Evolutionary conservation across 2,329 filamentous ascomycete genomes (phyloP).

Genomic region (Colletotrichum sojae): DNA sequence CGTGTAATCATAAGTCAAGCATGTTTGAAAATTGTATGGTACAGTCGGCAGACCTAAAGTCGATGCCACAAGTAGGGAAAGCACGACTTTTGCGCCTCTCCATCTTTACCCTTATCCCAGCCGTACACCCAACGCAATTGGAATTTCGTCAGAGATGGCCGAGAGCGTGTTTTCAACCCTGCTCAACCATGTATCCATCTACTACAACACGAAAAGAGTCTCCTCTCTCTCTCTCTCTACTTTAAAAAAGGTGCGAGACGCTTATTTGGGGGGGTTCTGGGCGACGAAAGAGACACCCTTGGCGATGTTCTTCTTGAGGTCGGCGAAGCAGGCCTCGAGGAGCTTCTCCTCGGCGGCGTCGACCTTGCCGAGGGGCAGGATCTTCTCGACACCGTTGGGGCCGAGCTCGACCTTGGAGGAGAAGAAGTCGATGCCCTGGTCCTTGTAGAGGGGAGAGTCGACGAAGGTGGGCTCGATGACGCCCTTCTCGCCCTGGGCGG

Average conservation of each 20-base stretch:
- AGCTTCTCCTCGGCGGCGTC: slow-evolving; percentile 91
- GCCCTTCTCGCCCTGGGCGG: slow-evolving; percentile 92
- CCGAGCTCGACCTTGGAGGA: slow-evolving; percentile 95
- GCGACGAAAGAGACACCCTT: slow-evolving; percentile 82
- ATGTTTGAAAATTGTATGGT: slow-evolving; percentile 39
- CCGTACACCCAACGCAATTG: slow-evolving; percentile 21
- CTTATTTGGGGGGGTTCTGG: slow-evolving; percentile 73
- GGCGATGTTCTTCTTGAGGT: slow-evolving; percentile 94
- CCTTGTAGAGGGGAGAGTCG: slow-evolving; percentile 97
- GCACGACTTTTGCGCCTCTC: slow-evolving; percentile 38
- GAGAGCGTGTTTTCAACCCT: slow-evolving; percentile 34
- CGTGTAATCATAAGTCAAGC: slow-evolving; percentile 33
- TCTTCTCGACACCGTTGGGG: slow-evolving; percentile 95
- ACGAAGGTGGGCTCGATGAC: slow-evolving; percentile 97
- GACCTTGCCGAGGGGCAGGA: slow-evolving; percentile 87
- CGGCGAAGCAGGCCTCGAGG: slow-evolving; percentile 85
- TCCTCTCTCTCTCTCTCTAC: slow-evolving; percentile 8
- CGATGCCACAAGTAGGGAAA: slow-evolving; percentile 31
- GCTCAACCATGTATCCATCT: slow-evolving; percentile 39
- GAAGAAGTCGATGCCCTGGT: slow-evolving; percentile 98
- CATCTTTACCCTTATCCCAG: slow-evolving; percentile 32
- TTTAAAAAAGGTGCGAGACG: neutral
- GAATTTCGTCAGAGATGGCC: slow-evolving; percentile 27
- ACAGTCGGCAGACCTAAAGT: slow-evolving; percentile 40
- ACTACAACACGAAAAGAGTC: slow-evolving; percentile 15